Conservation (phyloP, 805 yeast species). For the Candida pseudofarinosa region DNA sequence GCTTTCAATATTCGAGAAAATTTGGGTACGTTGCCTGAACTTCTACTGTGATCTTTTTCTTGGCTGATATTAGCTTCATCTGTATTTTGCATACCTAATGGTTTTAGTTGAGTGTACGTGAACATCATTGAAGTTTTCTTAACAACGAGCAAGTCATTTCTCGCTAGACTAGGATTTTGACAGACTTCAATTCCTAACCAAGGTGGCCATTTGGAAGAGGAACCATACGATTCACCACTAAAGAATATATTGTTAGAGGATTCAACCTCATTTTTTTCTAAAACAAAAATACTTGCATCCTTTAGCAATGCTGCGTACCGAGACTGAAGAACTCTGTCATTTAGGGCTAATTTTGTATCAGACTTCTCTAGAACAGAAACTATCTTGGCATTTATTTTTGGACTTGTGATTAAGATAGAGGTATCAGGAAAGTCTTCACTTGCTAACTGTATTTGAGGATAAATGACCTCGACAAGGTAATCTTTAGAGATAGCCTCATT, state of each 20-base stretch:
- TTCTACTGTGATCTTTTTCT: constrained; percentile 13
- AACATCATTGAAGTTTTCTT: constrained; percentile 61
- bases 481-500: constrained; percentile 34
- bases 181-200: constrained; percentile 78
- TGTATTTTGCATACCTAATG: constrained; percentile 18
- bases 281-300: constrained; percentile 69
- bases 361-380: constrained; percentile 54
- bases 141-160: constrained; percentile 49
- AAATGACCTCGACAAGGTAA: constrained; percentile 33
- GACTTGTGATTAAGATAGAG: constrained; percentile 69
- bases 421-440: constrained; percentile 42
- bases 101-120: constrained; percentile 46
- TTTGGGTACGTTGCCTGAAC: not conserved
- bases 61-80: constrained; percentile 7
- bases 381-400: constrained; percentile 63
- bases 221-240: constrained; percentile 56
- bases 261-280: constrained; percentile 46
- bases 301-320: constrained; percentile 66
- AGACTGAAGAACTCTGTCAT: constrained; percentile 46
- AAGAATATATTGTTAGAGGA: constrained; percentile 38
- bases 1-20: constrained; percentile 44
- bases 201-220: constrained; percentile 74
- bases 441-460: constrained; percentile 43
- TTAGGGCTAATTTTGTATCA: constrained; percentile 26
- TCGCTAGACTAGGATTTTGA: constrained; percentile 37